phyloP scores from a whole-genome alignment of 371 early-diverging fungal genomes.

The Sporodiniella umbellata region DNA sequence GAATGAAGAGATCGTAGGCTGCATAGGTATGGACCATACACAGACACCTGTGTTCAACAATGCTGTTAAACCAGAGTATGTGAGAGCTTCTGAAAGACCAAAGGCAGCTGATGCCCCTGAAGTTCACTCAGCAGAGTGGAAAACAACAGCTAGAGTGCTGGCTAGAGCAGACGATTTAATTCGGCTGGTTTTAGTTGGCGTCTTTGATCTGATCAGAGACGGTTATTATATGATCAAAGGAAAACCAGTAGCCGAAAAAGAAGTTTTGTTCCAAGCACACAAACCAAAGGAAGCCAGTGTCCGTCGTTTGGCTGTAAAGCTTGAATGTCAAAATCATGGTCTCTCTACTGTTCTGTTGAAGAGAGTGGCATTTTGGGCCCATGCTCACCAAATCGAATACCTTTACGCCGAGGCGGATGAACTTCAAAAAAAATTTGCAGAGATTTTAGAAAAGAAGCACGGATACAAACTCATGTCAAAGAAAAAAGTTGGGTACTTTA shows the following conservation, averaged over 20 bases:
- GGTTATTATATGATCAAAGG: constrained; percentile 5
- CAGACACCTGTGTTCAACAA: constrained; percentile 14
- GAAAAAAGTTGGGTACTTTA: constrained; percentile 25
- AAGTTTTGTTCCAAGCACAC: constrained; percentile 31
- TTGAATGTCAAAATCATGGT: constrained; percentile 45
- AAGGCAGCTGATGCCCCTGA: constrained; percentile 22
- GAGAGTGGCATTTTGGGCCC: constrained; percentile 50
- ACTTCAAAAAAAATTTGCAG: constrained; percentile 24
- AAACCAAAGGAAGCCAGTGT: constrained; percentile 42
- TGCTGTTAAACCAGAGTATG: background rate
- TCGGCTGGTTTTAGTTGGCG: constrained; percentile 21
- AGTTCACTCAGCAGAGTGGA: constrained; percentile 33
- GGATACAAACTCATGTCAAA: constrained; percentile 32
- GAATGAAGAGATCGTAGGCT: constrained; percentile 38
- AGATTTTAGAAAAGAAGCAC: constrained; percentile 37
- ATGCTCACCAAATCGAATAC: constrained; percentile 39
- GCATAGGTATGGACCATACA: constrained; percentile 41
- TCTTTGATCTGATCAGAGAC: constrained; percentile 18
- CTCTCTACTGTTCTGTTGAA: constrained; percentile 43
- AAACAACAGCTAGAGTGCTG: constrained; percentile 19
- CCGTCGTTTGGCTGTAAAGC: constrained; percentile 41
- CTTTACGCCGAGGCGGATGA: constrained; percentile 48
- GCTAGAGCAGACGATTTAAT: constrained; percentile 32
- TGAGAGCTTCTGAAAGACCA: constrained; percentile 24
- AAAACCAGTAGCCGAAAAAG: background rate